Percentiles rank a stretch among this genome's conserved stretches.
phyloP scores from a whole-genome alignment of 1,139 yeast genomes.

The Eremothecium coryli region DNA sequence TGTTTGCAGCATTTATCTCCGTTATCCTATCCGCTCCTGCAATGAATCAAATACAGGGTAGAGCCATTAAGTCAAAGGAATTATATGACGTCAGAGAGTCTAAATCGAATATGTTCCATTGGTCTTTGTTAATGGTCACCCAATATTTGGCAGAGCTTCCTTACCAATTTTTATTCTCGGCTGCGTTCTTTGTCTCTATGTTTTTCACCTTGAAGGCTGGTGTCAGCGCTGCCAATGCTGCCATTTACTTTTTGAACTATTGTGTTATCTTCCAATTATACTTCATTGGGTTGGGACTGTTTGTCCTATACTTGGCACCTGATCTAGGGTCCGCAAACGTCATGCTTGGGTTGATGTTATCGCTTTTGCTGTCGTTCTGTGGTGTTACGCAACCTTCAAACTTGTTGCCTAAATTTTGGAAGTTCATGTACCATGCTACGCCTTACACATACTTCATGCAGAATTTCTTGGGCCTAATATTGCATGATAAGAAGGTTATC shows the following conservation, averaged over 20 bases:
- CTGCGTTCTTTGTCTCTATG: slow-evolving; percentile 44
- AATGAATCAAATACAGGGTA: slow-evolving; percentile 38
- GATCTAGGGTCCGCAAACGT: slow-evolving; percentile 56
- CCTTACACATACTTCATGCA: slow-evolving; percentile 64
- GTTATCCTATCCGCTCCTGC: slow-evolving; percentile 35
- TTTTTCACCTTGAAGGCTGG: slow-evolving; percentile 52
- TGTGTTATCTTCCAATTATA: slow-evolving; percentile 48
- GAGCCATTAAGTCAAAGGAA: slow-evolving; percentile 46
- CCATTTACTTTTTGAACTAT: slow-evolving; percentile 45
- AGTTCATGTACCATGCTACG: slow-evolving; percentile 62
- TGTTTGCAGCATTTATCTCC: slow-evolving; percentile 44
- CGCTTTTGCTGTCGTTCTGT: slow-evolving; percentile 49
- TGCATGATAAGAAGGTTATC: slow-evolving; percentile 46
- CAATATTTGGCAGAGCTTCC: slow-evolving; percentile 49
- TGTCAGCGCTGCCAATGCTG: slow-evolving; percentile 42
- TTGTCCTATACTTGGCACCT: slow-evolving; percentile 49
- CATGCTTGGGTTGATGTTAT: slow-evolving; percentile 42
- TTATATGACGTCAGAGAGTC: slow-evolving; percentile 56
- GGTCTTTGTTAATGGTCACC: slow-evolving; percentile 46
- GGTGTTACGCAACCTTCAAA: slow-evolving; percentile 54
- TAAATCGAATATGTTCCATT: slow-evolving; percentile 56
- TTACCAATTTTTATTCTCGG: slow-evolving; percentile 43
- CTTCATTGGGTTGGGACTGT: slow-evolving; percentile 45
- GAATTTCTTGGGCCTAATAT: slow-evolving; percentile 42
- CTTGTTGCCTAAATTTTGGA: slow-evolving; percentile 64